A percentile compares a stretch with the other conserved stretches of the same genome.
Conservation (phyloP, 2,329 filamentous ascomycete species). For the Erysiphe pulchra region DNA sequence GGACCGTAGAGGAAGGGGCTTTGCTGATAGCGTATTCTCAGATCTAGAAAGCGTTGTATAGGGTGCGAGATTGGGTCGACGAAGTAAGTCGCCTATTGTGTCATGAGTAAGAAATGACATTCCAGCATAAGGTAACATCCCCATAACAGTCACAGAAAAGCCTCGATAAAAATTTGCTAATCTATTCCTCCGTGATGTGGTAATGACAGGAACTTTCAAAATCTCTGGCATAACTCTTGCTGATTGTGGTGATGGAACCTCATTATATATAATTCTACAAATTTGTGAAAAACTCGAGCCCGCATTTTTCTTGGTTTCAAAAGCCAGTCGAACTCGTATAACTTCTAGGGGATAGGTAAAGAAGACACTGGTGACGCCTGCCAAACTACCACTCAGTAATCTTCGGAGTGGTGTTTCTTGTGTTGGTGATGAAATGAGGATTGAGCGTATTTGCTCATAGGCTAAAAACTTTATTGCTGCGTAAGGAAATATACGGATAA, state of each 20-base stretch:
- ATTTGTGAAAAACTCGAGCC: conserved; percentile 50
- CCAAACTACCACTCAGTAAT: conserved; percentile 45
- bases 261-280: conserved; percentile 59
- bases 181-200: conserved; percentile 32
- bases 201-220: conserved; percentile 3
- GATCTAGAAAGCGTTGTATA: conserved; percentile 52
- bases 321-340: conserved; percentile 74
- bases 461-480: conserved; percentile 94
- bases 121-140: conserved; percentile 92
- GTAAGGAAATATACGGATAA: conserved; percentile 89
- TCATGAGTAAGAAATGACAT: conserved; percentile 92
- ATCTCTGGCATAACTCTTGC: not conserved
- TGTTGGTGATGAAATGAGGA: conserved; percentile 42
- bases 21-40: conserved; percentile 24
- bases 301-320: conserved; percentile 60
- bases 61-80: conserved; percentile 34
- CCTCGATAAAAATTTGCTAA: conserved; percentile 85
- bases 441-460: conserved; percentile 78
- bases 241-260: conserved; percentile 26
- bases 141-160: conserved; percentile 68
- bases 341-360: conserved; percentile 91
- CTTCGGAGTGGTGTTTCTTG: conserved; percentile 64
- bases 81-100: conserved; percentile 61
- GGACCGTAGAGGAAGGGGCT: conserved; percentile 48
- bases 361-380: conserved; percentile 77